phyloP scores from a whole-genome alignment of 345 rosid genomes.

The Salix arbutifolia region DNA sequence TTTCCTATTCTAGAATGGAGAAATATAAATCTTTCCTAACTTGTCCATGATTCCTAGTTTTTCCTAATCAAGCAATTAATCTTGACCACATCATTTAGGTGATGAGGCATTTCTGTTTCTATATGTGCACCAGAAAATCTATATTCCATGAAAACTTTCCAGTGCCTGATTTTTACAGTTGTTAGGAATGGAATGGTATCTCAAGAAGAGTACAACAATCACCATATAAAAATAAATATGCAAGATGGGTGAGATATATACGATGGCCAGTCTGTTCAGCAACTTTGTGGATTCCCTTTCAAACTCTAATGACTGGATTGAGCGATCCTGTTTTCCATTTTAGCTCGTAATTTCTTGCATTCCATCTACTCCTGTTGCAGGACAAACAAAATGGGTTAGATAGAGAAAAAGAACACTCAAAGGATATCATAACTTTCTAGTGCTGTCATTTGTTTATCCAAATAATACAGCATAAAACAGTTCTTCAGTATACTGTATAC shows the following conservation, averaged over 20 bases:
- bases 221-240: background rate
- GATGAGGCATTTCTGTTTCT: background rate
- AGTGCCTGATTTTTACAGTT: slow-evolving; percentile 1
- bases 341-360: background rate
- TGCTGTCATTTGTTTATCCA: background rate
- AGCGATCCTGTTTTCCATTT: background rate
- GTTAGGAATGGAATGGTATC: background rate
- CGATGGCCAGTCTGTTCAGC: background rate
- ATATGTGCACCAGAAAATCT: background rate
- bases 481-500: slow-evolving; percentile 48
- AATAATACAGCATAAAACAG: background rate
- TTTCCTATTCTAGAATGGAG: too few relatives aligned
- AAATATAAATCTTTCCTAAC: too few relatives aligned
- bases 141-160: background rate
- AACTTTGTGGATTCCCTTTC: background rate
- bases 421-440: background rate
- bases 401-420: background rate
- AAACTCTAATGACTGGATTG: background rate
- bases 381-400: background rate
- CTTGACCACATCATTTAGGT: background rate
- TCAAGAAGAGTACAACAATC: slow-evolving; percentile 3
- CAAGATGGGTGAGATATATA: background rate
- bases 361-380: slow-evolving; percentile 17
- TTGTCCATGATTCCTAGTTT: too few relatives aligned
- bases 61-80: too few relatives aligned